These are phyloP conservation scores for Calonectria leucothoes DNA, from an alignment of 2,329 filamentous ascomycete species.

Conservation along the genomic window DNA sequence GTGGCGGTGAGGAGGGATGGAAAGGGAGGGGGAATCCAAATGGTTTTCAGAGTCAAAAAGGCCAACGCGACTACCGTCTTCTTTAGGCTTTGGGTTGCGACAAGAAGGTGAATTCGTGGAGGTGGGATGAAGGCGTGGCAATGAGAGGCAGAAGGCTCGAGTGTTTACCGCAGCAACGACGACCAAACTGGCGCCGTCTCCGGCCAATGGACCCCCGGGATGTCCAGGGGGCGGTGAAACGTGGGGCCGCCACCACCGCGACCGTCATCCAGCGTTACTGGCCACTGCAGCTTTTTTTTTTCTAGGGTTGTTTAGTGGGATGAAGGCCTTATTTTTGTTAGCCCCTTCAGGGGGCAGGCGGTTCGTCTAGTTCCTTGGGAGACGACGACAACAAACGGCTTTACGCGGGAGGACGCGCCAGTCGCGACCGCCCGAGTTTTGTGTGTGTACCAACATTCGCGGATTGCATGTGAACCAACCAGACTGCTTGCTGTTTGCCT, in stretches of 20 bases:
- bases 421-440: slow-evolving; percentile 27
- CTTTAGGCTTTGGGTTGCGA: slow-evolving; percentile 13
- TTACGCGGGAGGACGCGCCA: slow-evolving; percentile 50
- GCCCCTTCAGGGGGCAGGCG: neutral
- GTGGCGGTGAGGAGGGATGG: slow-evolving; percentile 22
- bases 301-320: slow-evolving; percentile 8
- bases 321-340: neutral
- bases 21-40: slow-evolving; percentile 2
- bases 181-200: slow-evolving; percentile 23
- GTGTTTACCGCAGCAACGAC: slow-evolving; percentile 49
- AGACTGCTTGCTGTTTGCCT: slow-evolving; percentile 16
- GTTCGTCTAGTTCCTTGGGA: neutral
- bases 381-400: slow-evolving; percentile 42
- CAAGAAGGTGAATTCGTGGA: neutral
- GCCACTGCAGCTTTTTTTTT: slow-evolving; percentile 1
- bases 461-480: slow-evolving; percentile 28
- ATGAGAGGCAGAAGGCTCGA: slow-evolving; percentile 24
- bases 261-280: slow-evolving; percentile 10
- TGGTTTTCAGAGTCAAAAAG: neutral
- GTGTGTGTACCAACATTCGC: neutral
- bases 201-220: slow-evolving; percentile 34
- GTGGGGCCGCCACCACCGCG: slow-evolving; percentile 22
- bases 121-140: slow-evolving; percentile 25
- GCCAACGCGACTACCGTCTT: slow-evolving; percentile 3
- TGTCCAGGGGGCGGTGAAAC: slow-evolving; percentile 35